A percentile compares a stretch with the other conserved stretches of the same genome.
phyloP scores from a whole-genome alignment of 2,329 filamentous ascomycete species.

The Eurotiales sp. region DNA sequence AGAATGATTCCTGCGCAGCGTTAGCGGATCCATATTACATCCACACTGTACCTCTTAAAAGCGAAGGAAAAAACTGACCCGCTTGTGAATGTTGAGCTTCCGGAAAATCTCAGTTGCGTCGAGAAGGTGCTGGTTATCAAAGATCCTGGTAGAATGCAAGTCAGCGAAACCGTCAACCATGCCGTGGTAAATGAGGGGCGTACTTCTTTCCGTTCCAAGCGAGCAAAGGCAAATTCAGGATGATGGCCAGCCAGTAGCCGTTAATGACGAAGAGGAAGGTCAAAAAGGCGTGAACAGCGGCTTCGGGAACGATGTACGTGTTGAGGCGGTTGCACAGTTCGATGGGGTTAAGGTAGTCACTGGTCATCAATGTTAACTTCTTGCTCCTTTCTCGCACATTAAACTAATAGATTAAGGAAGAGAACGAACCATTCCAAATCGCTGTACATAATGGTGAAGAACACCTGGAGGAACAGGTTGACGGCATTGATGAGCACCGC shows the following conservation, averaged over 20 bases:
- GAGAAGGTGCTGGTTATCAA: slow-evolving; percentile 93
- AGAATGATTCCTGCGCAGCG: slow-evolving; percentile 78
- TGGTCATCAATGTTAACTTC: too few relatives aligned
- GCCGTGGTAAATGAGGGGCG: slow-evolving; percentile 36
- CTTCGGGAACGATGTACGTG: slow-evolving; percentile 98
- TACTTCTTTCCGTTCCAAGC: slow-evolving; percentile 98
- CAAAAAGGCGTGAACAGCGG: slow-evolving; percentile 92
- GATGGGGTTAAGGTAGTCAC: slow-evolving; percentile 99
- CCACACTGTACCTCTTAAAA: background rate
- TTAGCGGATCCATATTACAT: slow-evolving; percentile 14
- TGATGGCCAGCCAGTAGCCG: slow-evolving; percentile 91
- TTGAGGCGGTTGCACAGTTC: slow-evolving; percentile 99
- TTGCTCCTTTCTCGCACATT: too few relatives aligned
- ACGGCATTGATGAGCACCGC: slow-evolving; percentile 99
- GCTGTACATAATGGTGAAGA: slow-evolving; percentile 99
- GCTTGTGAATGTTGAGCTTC: slow-evolving; percentile 98
- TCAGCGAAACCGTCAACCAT: slow-evolving; percentile 24
- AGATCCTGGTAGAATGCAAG: slow-evolving; percentile 66
- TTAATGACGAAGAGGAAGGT: slow-evolving; percentile 97
- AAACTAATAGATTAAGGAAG: too few relatives aligned
- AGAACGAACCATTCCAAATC: slow-evolving; percentile 88
- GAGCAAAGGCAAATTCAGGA: slow-evolving; percentile 88
- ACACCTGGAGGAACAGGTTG: slow-evolving; percentile 99
- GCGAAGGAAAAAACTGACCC: slow-evolving; percentile 54
- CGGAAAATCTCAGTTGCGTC: slow-evolving; percentile 99